Conservation (phyloP, 148 eudicot genomes). For the Fagopyrum esculentum region DNA sequence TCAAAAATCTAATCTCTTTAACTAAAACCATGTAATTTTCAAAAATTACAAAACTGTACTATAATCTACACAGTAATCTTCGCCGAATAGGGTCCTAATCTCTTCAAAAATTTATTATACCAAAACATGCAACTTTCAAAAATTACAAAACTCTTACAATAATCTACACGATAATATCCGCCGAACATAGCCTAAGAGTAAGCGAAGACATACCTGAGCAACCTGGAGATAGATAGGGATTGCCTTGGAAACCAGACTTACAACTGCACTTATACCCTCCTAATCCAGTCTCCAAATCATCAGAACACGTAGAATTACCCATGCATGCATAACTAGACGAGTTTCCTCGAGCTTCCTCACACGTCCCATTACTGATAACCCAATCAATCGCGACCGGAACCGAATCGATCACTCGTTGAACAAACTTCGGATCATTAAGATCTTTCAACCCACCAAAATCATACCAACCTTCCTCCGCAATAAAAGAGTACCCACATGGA, state of each 20-base stretch:
- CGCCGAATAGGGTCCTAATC: too few relatives aligned
- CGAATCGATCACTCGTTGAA: background rate
- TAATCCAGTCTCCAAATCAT: background rate
- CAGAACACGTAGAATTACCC: conserved; percentile 21
- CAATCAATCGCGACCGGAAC: conserved; percentile 28
- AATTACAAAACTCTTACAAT: too few relatives aligned
- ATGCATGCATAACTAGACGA: conserved; percentile 13
- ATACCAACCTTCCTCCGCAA: conserved; percentile 3
- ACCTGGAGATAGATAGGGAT: conserved; percentile 27
- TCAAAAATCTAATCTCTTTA: too few relatives aligned
- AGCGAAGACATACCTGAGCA: conserved; percentile 27
- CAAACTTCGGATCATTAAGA: conserved; percentile 12
- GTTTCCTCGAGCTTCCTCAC: conserved; percentile 14
- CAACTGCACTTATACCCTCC: conserved; percentile 29
- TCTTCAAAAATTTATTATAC: too few relatives aligned
- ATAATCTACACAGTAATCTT: too few relatives aligned
- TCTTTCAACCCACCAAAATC: conserved; percentile 10
- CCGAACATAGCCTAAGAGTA: too few relatives aligned
- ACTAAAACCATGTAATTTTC: too few relatives aligned
- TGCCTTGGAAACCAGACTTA: conserved; percentile 23
- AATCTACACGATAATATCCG: too few relatives aligned
- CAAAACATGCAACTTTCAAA: too few relatives aligned
- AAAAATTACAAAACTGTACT: too few relatives aligned
- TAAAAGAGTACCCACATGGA: conserved; percentile 14
- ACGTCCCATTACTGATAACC: conserved; percentile 22